Evolutionary conservation across 768 basidiomycete species (phyloP), one percentile per base, ranked within the genome.

Genomic region (Suillus paluster): DNA sequence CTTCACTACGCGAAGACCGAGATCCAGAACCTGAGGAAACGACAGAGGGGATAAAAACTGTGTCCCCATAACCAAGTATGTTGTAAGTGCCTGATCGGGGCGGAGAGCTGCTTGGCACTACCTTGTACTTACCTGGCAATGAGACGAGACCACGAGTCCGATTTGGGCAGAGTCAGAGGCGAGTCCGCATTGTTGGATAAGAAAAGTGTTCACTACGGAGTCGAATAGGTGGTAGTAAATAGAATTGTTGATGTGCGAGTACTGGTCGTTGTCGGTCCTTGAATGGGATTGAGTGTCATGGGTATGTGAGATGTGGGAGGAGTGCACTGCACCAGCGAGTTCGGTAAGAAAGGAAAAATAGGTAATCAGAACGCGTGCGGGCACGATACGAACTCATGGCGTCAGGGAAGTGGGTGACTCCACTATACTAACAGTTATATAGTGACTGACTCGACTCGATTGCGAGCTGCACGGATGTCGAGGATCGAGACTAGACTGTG

Each of bases 181-280:
- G 42, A 87, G 79, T 12, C 79, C 81, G 66, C 91, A 93, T 36
- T 80, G 77, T 58, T 84, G 77, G 41, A 92, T 86, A 63, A 93
- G 85, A 73, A 91, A 94, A 10, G 88, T 83, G 72, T 94, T 94
- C 73, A 94, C 79, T 68, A 92, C 79, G 5, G 91, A 91, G 75
- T 94, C 92, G 75, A 93, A 91, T 60, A 91, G 80, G 68, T 90
- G 89, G 70, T 91, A 90, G 74, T 92, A 94, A 17, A 92, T 77
- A 0, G 89, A 81, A 73, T 94, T 94, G 76, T 94, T 93, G 69
- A 93, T 78, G 63, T 94, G 92, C 14, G 84, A 81, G 70, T 94
- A 94, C 67, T 92, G 91, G 78, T 94, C 92, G 68, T 93, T 94
- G 80, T 94, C 92, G 67, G 84, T 90, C 92, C 92, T 94, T 64